Evolutionary conservation across 352 stramenopile genomes (phyloP), one percentile per base, ranked within the genome.

Genomic region (Phytophthora syringae): DNA sequence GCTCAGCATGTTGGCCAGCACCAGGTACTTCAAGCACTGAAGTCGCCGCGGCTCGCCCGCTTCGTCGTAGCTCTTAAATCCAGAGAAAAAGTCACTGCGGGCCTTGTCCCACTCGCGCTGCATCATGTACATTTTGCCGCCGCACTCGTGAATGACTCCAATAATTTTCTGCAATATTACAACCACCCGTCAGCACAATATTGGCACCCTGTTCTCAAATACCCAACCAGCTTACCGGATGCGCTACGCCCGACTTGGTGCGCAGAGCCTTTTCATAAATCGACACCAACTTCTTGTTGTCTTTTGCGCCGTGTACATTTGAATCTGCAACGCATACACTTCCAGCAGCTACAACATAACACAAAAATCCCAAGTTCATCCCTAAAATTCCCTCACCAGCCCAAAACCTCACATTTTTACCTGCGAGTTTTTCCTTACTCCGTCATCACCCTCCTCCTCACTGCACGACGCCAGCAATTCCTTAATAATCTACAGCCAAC

Each of bases 111-210:
- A 98, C 53, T 98, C 92, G 6, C 90, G 82, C 70, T 96, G 84
- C 87, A 95, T 95, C 90, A 98, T 97, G 74, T 98, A 93, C 93
- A 98, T 98, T 74, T 98, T 98, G 0, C 95, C 95, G 32, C 95
- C 95, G 39, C 96, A 93, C 68, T 98, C 95, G 71, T 97, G 92
- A 65, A 98, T 98, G 22, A 98, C 79, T 13, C 93, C 95, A 7
- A 98, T 87, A 21, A 97, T 98, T 74, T 93, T 89, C 84, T 93
- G 32, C 13, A 57, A 12, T 43, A 52, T 16, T 25, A 56, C n/a
- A 58, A 15, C 32, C 18, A 32, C n/a, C 9, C 16, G 22, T 62
- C n/a, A 60, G 16, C 37, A 20, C 13, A 42, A 42, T 9, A 21
- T 6, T 5, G 3, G n/a, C n/a, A n/a, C n/a, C n/a, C n/a, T n/a